phyloP scores from a whole-genome alignment of 108 stramenopile genomes.

The Skeletonema costatum region DNA sequence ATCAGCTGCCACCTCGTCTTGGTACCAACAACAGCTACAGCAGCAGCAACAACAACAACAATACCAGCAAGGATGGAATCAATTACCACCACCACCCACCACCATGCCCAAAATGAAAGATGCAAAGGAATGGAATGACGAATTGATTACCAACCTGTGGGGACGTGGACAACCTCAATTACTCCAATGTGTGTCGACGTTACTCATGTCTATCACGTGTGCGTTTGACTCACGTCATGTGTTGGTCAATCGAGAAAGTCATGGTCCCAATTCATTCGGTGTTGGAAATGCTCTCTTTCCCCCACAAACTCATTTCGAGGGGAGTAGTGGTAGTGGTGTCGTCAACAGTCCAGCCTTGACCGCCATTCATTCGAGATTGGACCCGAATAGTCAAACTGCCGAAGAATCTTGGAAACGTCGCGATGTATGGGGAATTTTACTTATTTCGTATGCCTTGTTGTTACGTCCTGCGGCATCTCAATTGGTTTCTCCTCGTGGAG shows the following conservation, averaged over 20 bases:
- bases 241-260: conserved; percentile 59
- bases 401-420: conserved; percentile 61
- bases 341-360: conserved; percentile 24
- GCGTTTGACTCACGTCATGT: conserved; percentile 65
- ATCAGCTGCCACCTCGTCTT: background rate
- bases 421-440: conserved; percentile 76
- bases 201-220: conserved; percentile 65
- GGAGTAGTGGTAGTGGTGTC: background rate
- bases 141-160: conserved; percentile 57
- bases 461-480: conserved; percentile 49
- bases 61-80: background rate
- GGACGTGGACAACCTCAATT: conserved; percentile 60
- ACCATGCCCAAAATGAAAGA: conserved; percentile 55
- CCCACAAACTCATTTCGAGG: conserved; percentile 16
- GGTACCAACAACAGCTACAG: background rate
- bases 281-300: conserved; percentile 69
- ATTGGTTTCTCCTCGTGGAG: conserved; percentile 53
- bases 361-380: conserved; percentile 56
- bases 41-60: background rate
- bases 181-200: conserved; percentile 54
- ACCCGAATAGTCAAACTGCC: conserved; percentile 34
- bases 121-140: conserved; percentile 63
- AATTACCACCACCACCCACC: background rate
- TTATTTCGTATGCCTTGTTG: conserved; percentile 64
- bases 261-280: conserved; percentile 63